phyloP scores from a whole-genome alignment of 2,329 filamentous ascomycete species.

The Chalaropsis ovoidea region DNA sequence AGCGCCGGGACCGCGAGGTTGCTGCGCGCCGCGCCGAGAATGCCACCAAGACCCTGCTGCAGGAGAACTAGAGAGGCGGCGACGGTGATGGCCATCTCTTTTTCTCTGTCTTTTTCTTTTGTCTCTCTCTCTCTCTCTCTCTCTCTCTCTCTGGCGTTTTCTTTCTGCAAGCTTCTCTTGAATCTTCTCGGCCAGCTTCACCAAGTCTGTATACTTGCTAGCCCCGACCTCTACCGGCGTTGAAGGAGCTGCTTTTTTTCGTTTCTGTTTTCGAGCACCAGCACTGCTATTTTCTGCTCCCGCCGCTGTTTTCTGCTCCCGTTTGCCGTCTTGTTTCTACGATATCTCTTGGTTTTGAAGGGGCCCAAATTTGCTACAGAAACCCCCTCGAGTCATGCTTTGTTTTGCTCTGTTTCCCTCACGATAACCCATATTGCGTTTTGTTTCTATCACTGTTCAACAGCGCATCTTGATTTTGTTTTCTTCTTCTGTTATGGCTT shows the following conservation, averaged over 20 bases:
- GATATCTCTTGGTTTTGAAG: slow-evolving; percentile 4
- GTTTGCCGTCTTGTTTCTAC: slow-evolving; percentile 4
- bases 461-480: not conserved
- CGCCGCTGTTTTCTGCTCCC: not conserved
- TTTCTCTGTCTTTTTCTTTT: not conserved
- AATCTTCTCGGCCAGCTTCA: not conserved
- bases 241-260: not conserved
- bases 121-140: not conserved
- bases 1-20: slow-evolving; percentile 17
- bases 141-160: not conserved
- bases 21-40: slow-evolving; percentile 18
- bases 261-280: not conserved
- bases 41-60: not conserved
- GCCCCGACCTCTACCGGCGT: not conserved
- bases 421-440: slow-evolving; percentile 6
- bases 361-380: not conserved
- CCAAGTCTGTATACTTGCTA: no score
- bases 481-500: no score
- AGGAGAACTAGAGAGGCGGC: not conserved
- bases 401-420: not conserved
- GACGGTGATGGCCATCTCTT: not conserved
- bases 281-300: not conserved
- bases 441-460: not conserved
- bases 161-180: not conserved
- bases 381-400: not conserved